Conservation (phyloP, 306 rosid genomes). For the Cajanus cajan region DNA sequence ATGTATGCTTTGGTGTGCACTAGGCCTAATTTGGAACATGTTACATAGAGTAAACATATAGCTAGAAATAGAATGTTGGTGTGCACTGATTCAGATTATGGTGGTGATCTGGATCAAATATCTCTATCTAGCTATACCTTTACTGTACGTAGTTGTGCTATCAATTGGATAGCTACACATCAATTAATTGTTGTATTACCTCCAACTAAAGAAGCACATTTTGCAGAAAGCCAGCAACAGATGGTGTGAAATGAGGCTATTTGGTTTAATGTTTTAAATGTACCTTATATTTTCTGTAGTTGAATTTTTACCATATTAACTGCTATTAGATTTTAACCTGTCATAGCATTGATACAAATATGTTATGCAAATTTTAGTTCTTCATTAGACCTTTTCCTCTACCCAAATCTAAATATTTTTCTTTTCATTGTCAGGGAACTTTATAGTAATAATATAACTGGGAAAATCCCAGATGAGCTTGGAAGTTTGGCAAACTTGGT, state of each 20-base stretch:
- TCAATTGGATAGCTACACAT: background rate
- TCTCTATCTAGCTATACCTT: background rate
- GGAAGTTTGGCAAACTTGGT: constrained; percentile 61
- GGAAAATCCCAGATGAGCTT: constrained; percentile 57
- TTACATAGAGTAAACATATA: background rate
- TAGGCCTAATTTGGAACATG: background rate
- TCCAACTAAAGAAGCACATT: background rate
- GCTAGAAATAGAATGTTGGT: background rate
- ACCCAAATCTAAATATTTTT: background rate
- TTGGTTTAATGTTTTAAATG: background rate
- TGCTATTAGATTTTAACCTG: background rate
- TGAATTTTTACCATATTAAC: background rate
- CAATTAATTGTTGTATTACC: background rate
- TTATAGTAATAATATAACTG: constrained; percentile 50
- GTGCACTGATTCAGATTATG: background rate
- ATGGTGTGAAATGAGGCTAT: background rate
- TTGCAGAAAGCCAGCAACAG: background rate
- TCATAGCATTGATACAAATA: background rate
- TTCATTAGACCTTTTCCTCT: background rate
- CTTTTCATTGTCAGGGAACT: constrained; percentile 56
- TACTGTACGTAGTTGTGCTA: background rate
- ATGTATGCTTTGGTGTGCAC: background rate
- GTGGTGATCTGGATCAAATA: background rate
- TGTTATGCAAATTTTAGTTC: background rate
- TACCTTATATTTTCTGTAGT: background rate